phyloP scores from a whole-genome alignment of 441 rosid genomes.

The Adansonia rubrostipa region DNA sequence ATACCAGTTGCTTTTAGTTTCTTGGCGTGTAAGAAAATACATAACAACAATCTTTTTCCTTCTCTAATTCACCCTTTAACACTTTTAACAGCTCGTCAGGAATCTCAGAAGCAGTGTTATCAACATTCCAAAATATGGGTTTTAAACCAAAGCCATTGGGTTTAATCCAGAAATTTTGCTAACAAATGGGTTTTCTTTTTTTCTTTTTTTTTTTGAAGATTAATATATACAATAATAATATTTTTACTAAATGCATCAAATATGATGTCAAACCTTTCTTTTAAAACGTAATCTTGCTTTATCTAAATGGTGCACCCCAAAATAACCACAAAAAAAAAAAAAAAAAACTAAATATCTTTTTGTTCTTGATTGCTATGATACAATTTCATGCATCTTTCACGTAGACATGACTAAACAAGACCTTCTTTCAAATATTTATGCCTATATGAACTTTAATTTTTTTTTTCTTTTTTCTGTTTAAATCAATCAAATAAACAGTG shows the following conservation, averaged over 20 bases:
- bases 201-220: too few species aligned
- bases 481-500: slow-evolving; percentile 25
- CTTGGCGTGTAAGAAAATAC: slow-evolving; percentile 14
- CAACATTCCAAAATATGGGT: slow-evolving; percentile 6
- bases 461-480: slow-evolving; percentile 4
- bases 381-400: slow-evolving; percentile 21
- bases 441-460: neutral
- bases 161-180: neutral
- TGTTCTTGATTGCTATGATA: neutral
- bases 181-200: neutral
- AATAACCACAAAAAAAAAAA: too few species aligned
- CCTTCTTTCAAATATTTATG: neutral
- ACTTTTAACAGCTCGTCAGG: neutral
- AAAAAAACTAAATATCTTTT: too few species aligned
- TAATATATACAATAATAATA: too few species aligned
- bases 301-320: too few species aligned
- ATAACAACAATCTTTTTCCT: neutral
- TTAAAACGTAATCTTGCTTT: too few species aligned
- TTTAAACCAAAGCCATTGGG: neutral
- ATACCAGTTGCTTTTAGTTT: neutral
- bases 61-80: neutral
- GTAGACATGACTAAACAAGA: slow-evolving; percentile 25
- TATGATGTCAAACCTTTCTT: too few species aligned
- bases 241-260: too few species aligned
- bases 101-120: slow-evolving; percentile 11